phyloP scores from a whole-genome alignment of 345 rosid genomes.

The Combretum micranthum region DNA sequence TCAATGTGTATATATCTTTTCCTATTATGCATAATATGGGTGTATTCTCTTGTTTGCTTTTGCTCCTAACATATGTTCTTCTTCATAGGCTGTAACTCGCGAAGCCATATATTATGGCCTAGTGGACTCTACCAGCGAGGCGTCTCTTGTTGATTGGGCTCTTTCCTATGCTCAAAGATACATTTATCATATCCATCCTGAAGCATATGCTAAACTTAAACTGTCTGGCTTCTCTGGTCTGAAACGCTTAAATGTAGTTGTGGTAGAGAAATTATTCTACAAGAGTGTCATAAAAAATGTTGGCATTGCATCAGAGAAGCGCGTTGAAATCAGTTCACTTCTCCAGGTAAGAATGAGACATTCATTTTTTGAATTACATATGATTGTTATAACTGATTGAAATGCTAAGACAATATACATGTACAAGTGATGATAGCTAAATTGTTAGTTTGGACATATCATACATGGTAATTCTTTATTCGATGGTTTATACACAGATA shows the following conservation, averaged over 20 bases:
- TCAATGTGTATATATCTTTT: not conserved
- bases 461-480: too few species aligned
- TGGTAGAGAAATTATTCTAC: constrained; percentile 64
- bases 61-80: constrained; percentile 2
- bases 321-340: constrained; percentile 50
- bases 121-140: constrained; percentile 39
- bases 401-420: not conserved
- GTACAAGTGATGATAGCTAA: not conserved
- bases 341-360: constrained; percentile 44
- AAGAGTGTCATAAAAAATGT: constrained; percentile 47
- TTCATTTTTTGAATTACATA: not conserved
- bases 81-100: constrained; percentile 61
- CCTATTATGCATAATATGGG: not conserved
- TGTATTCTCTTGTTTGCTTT: not conserved
- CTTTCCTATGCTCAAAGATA: constrained; percentile 92
- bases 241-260: constrained; percentile 44
- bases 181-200: constrained; percentile 41
- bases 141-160: constrained; percentile 66
- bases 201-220: constrained; percentile 46
- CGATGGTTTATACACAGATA: too few species aligned
- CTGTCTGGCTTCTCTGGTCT: constrained; percentile 34
- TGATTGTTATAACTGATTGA: not conserved
- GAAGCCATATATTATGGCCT: constrained; percentile 56
- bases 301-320: constrained; percentile 41
- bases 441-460: not conserved